These are phyloP conservation scores for Incumbomyces delicatus DNA, from an alignment of 2,329 filamentous ascomycete species.

Conservation along the genomic window DNA sequence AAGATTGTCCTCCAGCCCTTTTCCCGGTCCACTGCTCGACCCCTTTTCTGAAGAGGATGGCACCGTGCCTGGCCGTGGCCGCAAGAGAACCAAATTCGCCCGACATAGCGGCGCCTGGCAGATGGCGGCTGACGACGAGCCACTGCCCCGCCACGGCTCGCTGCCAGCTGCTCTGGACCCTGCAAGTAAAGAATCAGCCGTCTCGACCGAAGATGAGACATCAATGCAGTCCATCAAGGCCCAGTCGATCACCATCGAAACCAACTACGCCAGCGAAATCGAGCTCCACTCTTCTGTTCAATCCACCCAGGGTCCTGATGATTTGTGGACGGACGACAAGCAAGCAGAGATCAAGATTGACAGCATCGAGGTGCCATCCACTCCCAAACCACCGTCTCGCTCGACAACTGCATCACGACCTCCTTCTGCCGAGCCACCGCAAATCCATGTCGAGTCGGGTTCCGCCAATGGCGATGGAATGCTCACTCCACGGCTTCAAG, in stretches of 20 bases:
- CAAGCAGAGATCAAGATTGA: neutral
- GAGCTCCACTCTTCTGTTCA: too few relatives aligned
- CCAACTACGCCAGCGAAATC: too few relatives aligned
- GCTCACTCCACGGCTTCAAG: conserved; percentile 28
- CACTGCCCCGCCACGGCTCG: too few relatives aligned
- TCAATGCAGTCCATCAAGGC: too few relatives aligned
- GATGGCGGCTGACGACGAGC: conserved; percentile 41
- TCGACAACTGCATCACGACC: too few relatives aligned
- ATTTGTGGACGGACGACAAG: conserved; percentile 15
- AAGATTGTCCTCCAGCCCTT: conserved; percentile 7
- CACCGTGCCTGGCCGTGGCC: conserved; percentile 48
- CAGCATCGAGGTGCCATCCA: neutral
- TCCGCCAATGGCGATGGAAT: neutral
- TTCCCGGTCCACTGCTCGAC: conserved; percentile 15
- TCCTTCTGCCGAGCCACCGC: too few relatives aligned
- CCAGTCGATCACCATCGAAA: too few relatives aligned
- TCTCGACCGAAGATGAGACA: too few relatives aligned
- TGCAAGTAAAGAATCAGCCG: too few relatives aligned
- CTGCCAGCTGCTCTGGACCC: too few relatives aligned
- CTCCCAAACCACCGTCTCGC: neutral
- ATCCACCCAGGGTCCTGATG: conserved; percentile 24
- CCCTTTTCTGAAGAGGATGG: conserved; percentile 58
- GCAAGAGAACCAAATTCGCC: conserved; percentile 62
- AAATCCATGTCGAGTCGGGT: too few relatives aligned
- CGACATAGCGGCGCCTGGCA: conserved; percentile 62